phyloP scores from a whole-genome alignment of 2,329 filamentous ascomycete species.

The Ophiostoma himal-ulmi region DNA sequence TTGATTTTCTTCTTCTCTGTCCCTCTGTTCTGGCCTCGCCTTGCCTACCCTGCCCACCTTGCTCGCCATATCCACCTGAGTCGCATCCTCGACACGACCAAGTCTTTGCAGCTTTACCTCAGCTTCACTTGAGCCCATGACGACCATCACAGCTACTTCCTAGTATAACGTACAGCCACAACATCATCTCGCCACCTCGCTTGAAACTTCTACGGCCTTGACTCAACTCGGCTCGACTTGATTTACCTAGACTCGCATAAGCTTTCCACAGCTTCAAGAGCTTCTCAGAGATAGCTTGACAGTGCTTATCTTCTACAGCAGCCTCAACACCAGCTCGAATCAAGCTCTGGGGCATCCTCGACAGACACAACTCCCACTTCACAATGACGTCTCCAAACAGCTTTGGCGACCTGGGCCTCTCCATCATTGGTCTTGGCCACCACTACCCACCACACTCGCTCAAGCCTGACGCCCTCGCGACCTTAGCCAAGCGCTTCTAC shows the following conservation, averaged over 20 bases:
- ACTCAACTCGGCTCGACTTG: too few relatives aligned
- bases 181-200: too few relatives aligned
- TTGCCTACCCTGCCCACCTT: background rate
- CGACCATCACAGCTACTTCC: too few relatives aligned
- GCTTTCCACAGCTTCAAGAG: background rate
- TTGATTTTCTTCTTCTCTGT: background rate
- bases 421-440: constrained; percentile 53
- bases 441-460: constrained; percentile 56
- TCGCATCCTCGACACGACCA: background rate
- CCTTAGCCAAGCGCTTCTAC: constrained; percentile 51
- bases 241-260: background rate
- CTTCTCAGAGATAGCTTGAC: background rate
- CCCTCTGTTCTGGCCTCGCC: background rate
- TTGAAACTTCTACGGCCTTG: too few relatives aligned
- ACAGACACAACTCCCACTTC: background rate
- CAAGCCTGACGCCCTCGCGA: constrained; percentile 46
- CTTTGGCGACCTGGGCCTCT: constrained; percentile 51
- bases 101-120: background rate
- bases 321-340: background rate
- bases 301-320: background rate
- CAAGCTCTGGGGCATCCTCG: background rate
- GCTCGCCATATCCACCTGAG: background rate
- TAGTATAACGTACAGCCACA: too few relatives aligned
- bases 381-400: constrained; percentile 40
- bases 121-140: too few relatives aligned